Percentiles rank a stretch among this genome's conserved stretches.
Conservation (phyloP, 257 asterid species). For the Euphrasia confusa region DNA sequence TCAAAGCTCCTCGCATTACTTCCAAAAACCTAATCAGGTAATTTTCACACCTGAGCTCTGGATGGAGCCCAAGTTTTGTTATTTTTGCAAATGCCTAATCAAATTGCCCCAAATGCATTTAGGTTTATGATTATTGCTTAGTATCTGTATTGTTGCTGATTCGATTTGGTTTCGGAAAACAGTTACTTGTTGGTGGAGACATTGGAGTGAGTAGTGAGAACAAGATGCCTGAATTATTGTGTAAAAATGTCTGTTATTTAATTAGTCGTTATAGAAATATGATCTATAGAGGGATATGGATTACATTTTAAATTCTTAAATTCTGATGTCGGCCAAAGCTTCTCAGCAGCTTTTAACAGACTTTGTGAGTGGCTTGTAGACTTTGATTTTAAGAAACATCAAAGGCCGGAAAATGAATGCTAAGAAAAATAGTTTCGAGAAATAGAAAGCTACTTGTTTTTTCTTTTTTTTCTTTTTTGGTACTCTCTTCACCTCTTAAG, state of each 20-base stretch:
- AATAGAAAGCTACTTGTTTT: too few species aligned
- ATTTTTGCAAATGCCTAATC: neutral
- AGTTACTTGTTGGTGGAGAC: constrained; percentile 11
- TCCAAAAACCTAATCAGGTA: constrained; percentile 78
- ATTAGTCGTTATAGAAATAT: too few species aligned
- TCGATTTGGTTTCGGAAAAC: constrained; percentile 17
- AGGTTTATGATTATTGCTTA: constrained; percentile 2
- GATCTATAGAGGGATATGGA: neutral
- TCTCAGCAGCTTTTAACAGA: too few species aligned
- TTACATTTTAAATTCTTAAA: neutral
- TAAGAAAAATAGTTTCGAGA: neutral
- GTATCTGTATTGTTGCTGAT: neutral
- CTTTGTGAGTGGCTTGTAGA: too few species aligned
- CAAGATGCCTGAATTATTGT: constrained; percentile 5
- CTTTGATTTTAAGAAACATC: neutral
- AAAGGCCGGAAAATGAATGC: neutral
- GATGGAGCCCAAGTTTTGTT: neutral
- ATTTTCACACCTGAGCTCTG: neutral
- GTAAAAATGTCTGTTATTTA: constrained; percentile 3
- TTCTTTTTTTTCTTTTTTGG: neutral
- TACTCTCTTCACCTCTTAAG: constrained; percentile 7
- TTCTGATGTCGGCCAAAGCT: constrained; percentile 13
- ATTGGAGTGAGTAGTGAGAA: constrained; percentile 5
- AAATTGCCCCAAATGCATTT: neutral
- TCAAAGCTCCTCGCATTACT: constrained; percentile 78